These are phyloP conservation scores for Xylariomycetidae sp. DNA, from an alignment of 2,329 filamentous ascomycete genomes.

Conservation along the genomic window DNA sequence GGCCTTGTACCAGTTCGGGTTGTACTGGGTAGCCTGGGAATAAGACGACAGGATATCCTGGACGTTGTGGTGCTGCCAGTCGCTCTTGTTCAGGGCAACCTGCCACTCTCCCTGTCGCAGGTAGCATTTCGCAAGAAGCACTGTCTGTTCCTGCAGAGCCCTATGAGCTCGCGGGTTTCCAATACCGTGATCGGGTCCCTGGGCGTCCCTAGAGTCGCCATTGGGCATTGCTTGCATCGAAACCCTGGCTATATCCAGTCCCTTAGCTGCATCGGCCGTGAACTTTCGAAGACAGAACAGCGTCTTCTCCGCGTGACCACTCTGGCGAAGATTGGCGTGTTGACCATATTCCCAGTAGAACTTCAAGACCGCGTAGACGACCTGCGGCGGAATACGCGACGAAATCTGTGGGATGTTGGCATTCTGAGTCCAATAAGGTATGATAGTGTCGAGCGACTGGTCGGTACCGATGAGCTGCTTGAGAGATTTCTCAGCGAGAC, in stretches of 20 bases:
- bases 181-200: conserved; percentile 38
- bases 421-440: conserved; percentile 54
- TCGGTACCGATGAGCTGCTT: conserved; percentile 81
- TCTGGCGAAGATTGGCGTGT: conserved; percentile 39
- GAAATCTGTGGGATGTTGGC: conserved; percentile 25
- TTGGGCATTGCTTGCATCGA: conserved; percentile 41
- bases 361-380: conserved; percentile 95
- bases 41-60: conserved; percentile 90
- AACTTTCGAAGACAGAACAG: conserved; percentile 57
- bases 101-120: conserved; percentile 97
- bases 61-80: conserved; percentile 84
- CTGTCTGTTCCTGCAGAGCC: conserved; percentile 54
- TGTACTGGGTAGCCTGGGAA: conserved; percentile 85
- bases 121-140: conserved; percentile 89
- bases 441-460: conserved; percentile 54
- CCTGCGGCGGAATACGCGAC: conserved; percentile 61
- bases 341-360: conserved; percentile 90
- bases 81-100: conserved; percentile 74
- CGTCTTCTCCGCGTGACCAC: conserved; percentile 48
- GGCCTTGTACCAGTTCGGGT: conserved; percentile 95
- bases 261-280: conserved; percentile 53
- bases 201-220: conserved; percentile 47
- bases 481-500: conserved; percentile 90
- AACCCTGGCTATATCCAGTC: conserved; percentile 48
- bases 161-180: conserved; percentile 48